Evolutionary conservation across 345 rosid species (phyloP).

Genomic region (Melaleuca alternifolia): DNA sequence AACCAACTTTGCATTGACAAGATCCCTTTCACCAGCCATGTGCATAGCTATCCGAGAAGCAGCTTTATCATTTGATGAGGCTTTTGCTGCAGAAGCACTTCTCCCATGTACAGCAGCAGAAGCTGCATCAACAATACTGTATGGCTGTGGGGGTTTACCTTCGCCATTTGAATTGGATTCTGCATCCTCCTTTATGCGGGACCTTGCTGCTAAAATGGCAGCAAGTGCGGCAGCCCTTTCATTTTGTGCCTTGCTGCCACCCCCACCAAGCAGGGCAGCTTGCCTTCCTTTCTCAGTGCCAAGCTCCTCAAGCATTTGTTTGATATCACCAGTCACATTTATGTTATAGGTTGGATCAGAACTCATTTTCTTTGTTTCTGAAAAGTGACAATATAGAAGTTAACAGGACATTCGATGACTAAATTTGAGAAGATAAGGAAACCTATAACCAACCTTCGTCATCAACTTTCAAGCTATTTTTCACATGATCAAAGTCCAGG

Average conservation of each 20-base stretch:
- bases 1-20: constrained; percentile 80
- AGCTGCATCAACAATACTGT: constrained; percentile 91
- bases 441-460: constrained; percentile 55
- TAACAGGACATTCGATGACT: not conserved
- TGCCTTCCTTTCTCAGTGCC: constrained; percentile 87
- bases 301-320: constrained; percentile 79
- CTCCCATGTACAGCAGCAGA: constrained; percentile 95
- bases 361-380: constrained; percentile 54
- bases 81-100: constrained; percentile 92
- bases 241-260: constrained; percentile 85
- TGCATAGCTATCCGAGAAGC: constrained; percentile 95
- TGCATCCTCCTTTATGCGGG: constrained; percentile 51
- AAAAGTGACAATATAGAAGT: not conserved
- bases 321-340: constrained; percentile 68
- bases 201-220: constrained; percentile 74
- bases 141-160: constrained; percentile 30
- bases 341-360: constrained; percentile 74
- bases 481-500: constrained; percentile 85
- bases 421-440: not conserved
- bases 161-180: constrained; percentile 49
- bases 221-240: constrained; percentile 94
- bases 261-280: constrained; percentile 88
- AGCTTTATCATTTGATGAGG: constrained; percentile 66
- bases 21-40: constrained; percentile 90
- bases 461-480: constrained; percentile 60